Conservation (phyloP, 768 basidiomycete species). For the Mycena latifolia region DNA sequence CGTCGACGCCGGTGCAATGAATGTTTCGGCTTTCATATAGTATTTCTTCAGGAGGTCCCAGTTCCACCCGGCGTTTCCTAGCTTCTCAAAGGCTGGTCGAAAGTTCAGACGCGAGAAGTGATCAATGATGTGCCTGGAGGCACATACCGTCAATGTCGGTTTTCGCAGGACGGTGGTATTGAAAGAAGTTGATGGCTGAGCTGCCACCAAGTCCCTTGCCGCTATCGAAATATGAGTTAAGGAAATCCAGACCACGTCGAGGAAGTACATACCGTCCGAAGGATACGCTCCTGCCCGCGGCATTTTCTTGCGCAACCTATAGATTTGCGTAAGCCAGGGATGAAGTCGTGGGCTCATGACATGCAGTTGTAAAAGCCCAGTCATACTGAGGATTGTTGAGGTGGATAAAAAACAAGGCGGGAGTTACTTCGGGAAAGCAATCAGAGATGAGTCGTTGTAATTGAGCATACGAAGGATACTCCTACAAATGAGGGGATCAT, state of each 20-base stretch:
- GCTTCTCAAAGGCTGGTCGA: constrained; percentile 6
- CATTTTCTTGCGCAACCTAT: constrained; percentile 32
- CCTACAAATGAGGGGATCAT: constrained; percentile 20
- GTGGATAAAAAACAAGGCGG: constrained; percentile 24
- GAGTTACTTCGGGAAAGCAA: too few species aligned
- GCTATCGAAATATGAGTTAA: constrained; percentile 10
- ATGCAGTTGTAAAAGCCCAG: constrained; percentile 38
- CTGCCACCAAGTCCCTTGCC: constrained; percentile 40
- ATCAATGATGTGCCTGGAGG: too few species aligned
- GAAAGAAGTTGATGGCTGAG: constrained; percentile 37
- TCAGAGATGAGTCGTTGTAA: neutral
- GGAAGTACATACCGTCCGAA: neutral
- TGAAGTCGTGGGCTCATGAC: neutral
- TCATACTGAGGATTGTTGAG: constrained; percentile 38
- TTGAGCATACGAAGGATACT: neutral
- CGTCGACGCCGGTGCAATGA: neutral
- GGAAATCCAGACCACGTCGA: neutral
- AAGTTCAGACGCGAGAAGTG: neutral
- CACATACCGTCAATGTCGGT: constrained; percentile 37
- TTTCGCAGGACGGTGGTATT: constrained; percentile 32
- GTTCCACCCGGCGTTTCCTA: constrained; percentile 26
- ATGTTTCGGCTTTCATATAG: constrained; percentile 18
- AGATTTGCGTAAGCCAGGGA: neutral
- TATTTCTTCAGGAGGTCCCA: constrained; percentile 23
- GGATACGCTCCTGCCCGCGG: constrained; percentile 12